A percentile compares a stretch with the other conserved stretches of the same genome.
Conservation (phyloP, 306 rosid genomes). For the Chamaecrista fasciculata region DNA sequence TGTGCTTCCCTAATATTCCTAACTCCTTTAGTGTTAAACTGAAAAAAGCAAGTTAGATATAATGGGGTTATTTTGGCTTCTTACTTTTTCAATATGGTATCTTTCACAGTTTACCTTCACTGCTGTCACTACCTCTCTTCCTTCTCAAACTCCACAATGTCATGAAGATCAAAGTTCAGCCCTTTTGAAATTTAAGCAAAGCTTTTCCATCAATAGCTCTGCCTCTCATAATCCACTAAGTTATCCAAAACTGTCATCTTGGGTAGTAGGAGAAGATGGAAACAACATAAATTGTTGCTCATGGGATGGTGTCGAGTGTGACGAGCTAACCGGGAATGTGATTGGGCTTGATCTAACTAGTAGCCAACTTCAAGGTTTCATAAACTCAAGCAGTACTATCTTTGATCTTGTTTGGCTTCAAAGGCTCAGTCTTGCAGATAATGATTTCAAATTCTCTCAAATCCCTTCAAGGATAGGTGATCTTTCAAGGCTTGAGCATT, state of each 20-base stretch:
- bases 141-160: neutral
- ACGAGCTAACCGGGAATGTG: conserved; percentile 20
- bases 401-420: conserved; percentile 11
- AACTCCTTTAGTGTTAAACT: neutral
- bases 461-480: conserved; percentile 30
- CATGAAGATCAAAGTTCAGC: conserved; percentile 25
- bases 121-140: neutral
- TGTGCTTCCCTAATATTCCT: neutral
- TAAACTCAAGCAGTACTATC: neutral
- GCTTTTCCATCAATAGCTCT: neutral
- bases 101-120: neutral
- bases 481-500: neutral
- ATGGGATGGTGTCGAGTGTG: conserved; percentile 35
- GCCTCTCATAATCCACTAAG: neutral
- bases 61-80: conserved; percentile 5
- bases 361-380: conserved; percentile 23
- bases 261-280: conserved; percentile 4
- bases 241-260: conserved; percentile 32
- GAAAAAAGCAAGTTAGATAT: neutral
- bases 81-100: neutral
- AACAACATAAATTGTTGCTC: conserved; percentile 27
- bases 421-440: conserved; percentile 27
- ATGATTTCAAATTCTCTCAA: conserved; percentile 35
- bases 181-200: conserved; percentile 26
- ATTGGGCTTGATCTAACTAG: conserved; percentile 24